These are phyloP conservation scores for Neospora caninum DNA, from an alignment of 169 alveolate species.

Conservation along the genomic window DNA sequence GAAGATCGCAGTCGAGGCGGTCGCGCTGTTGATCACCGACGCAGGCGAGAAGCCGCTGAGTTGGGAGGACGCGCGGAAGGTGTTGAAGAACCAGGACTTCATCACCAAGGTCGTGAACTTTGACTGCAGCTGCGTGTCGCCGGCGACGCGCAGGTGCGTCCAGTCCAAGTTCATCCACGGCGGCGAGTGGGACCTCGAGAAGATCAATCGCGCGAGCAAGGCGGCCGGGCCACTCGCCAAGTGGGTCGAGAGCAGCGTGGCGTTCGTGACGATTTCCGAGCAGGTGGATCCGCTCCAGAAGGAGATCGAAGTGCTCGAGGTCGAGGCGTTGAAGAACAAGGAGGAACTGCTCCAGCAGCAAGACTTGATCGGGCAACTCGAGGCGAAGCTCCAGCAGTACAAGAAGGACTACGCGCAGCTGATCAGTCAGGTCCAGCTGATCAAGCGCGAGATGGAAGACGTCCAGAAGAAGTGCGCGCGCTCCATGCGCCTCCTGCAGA, in stretches of 20 bases:
- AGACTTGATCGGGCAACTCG: constrained; percentile 73
- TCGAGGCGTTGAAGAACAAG: constrained; percentile 87
- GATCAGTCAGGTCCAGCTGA: constrained; percentile 90
- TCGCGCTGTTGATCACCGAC: constrained; percentile 84
- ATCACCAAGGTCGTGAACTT: constrained; percentile 82
- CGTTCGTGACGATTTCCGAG: constrained; percentile 88
- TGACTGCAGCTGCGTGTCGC: constrained; percentile 58
- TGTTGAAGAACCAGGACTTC: constrained; percentile 90
- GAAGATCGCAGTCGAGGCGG: constrained; percentile 95
- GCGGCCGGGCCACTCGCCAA: constrained; percentile 98
- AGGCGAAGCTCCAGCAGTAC: constrained; percentile 85
- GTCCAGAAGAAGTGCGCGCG: constrained; percentile 93
- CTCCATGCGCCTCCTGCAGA: constrained; percentile 70
- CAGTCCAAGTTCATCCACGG: constrained; percentile 80
- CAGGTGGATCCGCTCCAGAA: constrained; percentile 94
- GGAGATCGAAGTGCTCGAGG: constrained; percentile 91
- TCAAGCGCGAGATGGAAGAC: constrained; percentile 92
- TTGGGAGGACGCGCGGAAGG: constrained; percentile 94
- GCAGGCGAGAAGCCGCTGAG: constrained; percentile 85
- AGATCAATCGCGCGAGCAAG: constrained; percentile 92
- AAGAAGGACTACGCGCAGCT: constrained; percentile 94
- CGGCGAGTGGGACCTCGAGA: constrained; percentile 94
- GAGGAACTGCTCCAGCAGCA: constrained; percentile 85
- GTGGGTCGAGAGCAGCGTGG: constrained; percentile 93
- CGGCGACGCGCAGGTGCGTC: constrained; percentile 77